phyloP scores from a whole-genome alignment of 202 grass and related monocot species.

The Schoenoplectus triqueter region DNA sequence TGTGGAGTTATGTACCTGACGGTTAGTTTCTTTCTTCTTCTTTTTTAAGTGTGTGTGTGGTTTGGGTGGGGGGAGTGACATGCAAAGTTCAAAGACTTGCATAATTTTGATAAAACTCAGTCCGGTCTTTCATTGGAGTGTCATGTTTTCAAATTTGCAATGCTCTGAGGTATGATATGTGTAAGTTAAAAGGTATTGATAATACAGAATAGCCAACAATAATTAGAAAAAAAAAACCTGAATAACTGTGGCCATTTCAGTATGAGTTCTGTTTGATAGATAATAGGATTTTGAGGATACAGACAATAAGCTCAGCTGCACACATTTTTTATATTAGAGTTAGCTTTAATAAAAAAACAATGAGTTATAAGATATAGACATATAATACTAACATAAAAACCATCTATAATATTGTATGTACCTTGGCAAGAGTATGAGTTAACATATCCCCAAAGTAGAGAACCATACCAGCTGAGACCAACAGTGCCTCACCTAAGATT shows the following conservation, averaged over 20 bases:
- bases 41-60: too few species aligned
- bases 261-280: conserved; percentile 53
- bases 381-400: conserved; percentile 5
- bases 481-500: conserved; percentile 79
- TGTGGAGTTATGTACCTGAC: too few species aligned
- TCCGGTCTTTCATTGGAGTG: too few species aligned
- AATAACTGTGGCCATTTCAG: conserved; percentile 75
- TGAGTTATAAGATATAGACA: conserved; percentile 8
- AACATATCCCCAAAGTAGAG: conserved; percentile 91
- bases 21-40: too few species aligned
- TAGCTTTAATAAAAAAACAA: conserved; percentile 29
- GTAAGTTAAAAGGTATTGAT: not conserved
- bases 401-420: conserved; percentile 32
- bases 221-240: conserved; percentile 53
- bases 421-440: conserved; percentile 72
- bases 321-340: conserved; percentile 34
- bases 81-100: too few species aligned
- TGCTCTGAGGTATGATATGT: not conserved
- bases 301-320: conserved; percentile 55
- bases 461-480: conserved; percentile 78
- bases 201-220: not conserved
- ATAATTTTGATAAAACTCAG: not conserved
- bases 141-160: conserved; percentile 17
- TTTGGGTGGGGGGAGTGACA: not conserved
- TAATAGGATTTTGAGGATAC: conserved; percentile 50